Conservation (phyloP, 345 rosid species). For the Populus pruinosa region DNA sequence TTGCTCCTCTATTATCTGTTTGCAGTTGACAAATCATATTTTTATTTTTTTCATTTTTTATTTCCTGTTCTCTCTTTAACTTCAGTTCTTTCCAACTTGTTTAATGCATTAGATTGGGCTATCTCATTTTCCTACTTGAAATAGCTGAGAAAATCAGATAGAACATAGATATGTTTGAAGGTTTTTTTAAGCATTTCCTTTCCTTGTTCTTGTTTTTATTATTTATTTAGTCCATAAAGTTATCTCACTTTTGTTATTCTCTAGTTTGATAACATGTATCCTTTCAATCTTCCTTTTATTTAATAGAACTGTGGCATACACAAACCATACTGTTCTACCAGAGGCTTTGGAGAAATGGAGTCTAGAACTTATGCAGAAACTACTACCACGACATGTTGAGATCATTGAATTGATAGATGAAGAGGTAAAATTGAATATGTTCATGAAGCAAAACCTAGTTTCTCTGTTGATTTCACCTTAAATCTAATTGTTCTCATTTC, state of each 20-base stretch:
- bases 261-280: slow-evolving; percentile 8
- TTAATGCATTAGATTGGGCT: background rate
- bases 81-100: background rate
- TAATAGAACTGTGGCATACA: slow-evolving; percentile 73
- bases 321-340: slow-evolving; percentile 81
- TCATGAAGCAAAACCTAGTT: background rate
- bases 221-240: background rate
- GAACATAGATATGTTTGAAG: background rate
- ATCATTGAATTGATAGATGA: slow-evolving; percentile 80
- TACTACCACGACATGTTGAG: slow-evolving; percentile 75
- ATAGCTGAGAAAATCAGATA: background rate
- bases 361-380: slow-evolving; percentile 68
- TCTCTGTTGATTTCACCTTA: background rate
- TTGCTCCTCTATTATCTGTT: background rate
- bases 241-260: background rate
- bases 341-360: slow-evolving; percentile 93
- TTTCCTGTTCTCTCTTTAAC: background rate
- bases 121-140: background rate
- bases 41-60: background rate
- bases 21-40: background rate
- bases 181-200: background rate
- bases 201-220: background rate
- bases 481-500: slow-evolving; percentile 16
- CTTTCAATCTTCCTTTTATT: slow-evolving; percentile 10
- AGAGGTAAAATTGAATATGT: slow-evolving; percentile 45